Evolutionary conservation across 495 filamentous ascomycete genomes (phyloP), one percentile per base, ranked within the genome.

Genomic region (Podospora didyma): DNA sequence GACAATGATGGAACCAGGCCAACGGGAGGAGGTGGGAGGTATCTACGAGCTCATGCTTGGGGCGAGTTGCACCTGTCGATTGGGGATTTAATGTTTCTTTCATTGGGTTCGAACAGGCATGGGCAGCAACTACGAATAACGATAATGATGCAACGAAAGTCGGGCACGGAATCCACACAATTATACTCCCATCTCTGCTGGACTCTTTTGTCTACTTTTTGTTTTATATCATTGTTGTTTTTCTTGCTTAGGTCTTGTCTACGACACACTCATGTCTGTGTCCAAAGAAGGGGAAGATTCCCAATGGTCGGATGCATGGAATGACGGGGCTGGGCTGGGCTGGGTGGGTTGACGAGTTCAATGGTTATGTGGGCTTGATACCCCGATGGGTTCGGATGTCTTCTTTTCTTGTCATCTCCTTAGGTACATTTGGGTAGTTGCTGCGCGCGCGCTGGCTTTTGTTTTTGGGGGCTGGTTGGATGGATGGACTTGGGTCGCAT

Each of bases 1-100:
- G 14, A 46, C 42, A 35, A 53, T 23, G 34, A 41, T 31, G 44
- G 45, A 45, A 48, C 28, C 49, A 48, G 49, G 21, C 41, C 49
- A 47, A 9, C 11, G 7, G n/a, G n/a, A 26, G n/a, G 17, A 31
- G 10, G 19, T 21, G 45, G 39, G 12, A 42, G 4, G 4, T 16
- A 42, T 14, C 39, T 17, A 12, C 39, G 7, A 4, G 12, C 14
- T 16, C 12, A 17, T 14, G 4, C 5, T 14, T 7, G 39, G 39
- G 3, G 39, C n/a, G 39, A 9, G 39, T 10, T 16, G n/a, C 39
- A 14, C n/a, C 9, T 17, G 39, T 5, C n/a, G 39, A 17, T 17
- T 42, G 39, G 39, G 6, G 14, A 5, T 14, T 42, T 42, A 42
- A 42, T 42, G 39, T 5, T 17, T 42, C 14, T 10, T 16, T 17